These are phyloP conservation scores for Dissophora globulifera DNA, from an alignment of 192 early-diverging fungal genomes.

Conservation along the genomic window DNA sequence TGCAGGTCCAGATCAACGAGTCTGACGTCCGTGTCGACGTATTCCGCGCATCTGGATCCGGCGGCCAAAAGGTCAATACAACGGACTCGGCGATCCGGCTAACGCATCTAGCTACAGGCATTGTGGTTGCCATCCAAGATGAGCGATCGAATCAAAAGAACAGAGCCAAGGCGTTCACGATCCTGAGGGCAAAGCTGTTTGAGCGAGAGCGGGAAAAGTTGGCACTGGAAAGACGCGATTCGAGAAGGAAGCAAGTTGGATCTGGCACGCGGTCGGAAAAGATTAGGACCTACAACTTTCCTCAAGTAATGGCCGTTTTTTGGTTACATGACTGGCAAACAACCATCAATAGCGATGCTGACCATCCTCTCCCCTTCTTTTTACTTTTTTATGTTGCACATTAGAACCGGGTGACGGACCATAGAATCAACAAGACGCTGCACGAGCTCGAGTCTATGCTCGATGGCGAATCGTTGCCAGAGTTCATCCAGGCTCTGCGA, in stretches of 20 bases:
- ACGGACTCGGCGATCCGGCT: constrained; percentile 95
- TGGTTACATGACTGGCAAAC: no score
- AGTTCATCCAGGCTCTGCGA: constrained; percentile 43
- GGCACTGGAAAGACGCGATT: constrained; percentile 65
- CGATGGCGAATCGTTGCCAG: constrained; percentile 62
- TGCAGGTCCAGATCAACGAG: constrained; percentile 75
- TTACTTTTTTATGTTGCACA: neutral
- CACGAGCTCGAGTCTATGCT: constrained; percentile 76
- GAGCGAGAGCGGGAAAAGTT: constrained; percentile 73
- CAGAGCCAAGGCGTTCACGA: constrained; percentile 85
- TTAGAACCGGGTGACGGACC: constrained; percentile 83
- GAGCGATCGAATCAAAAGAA: constrained; percentile 97
- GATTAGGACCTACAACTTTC: constrained; percentile 86
- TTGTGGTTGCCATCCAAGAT: constrained; percentile 87
- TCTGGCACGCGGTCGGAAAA: constrained; percentile 83
- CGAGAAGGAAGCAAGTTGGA: constrained; percentile 72
- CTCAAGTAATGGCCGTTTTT: constrained; percentile 75
- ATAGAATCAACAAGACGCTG: constrained; percentile 79
- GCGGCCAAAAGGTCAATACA: constrained; percentile 96
- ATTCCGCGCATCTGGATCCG: constrained; percentile 81
- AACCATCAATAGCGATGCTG: neutral
- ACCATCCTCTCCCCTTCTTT: neutral
- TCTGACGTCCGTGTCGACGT: constrained; percentile 76
- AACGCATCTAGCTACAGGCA: constrained; percentile 92
- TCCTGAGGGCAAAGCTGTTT: constrained; percentile 82